Base-by-base conservation (phyloP, 805 yeast species). In the Starmerella geochares region DNA sequence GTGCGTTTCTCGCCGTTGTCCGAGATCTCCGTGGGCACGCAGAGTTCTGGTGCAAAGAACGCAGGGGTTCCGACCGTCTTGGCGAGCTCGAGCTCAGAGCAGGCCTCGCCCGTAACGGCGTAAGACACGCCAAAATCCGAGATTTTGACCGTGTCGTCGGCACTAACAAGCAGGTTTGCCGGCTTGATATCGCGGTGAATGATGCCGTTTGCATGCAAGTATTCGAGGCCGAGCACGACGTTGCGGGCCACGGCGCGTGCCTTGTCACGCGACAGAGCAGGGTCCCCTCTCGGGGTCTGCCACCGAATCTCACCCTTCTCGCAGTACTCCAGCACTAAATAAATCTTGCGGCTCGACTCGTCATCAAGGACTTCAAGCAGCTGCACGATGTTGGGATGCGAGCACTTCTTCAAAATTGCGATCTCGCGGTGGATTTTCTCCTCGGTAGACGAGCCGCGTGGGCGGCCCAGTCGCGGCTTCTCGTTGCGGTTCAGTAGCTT, bases 31-130 rank as follows among this genome's bases (percentile, higher is more conserved):
- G 56, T 54, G 9, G 58, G 58, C 1, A 49, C 43, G 62, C 96
- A 88, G 42, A 88, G 71, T 63, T 92, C 99, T 0, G 96, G 96
- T 0, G 97, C 95, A 60, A 87, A 81, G 65, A 90, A 90, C 0
- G 96, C 96, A 1, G 97, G 97, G 0, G 97, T 90, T 4, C 97
- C 98, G 0, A 94, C 97, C 0, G 97, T 90, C 65, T 88, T 90
- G 1, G 96, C 94, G 54, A 90, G 71, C 59, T 90, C 96, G 49
- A 80, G 69, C 54, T 87, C 96, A 56, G 76, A 72, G 25, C 16
- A 11, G 45, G 77, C 79, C 24, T 60, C 62, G 42, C 64, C 57
- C 2, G 70, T 59, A 3, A 72, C 63, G 1, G 90, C 86, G 65
- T 85, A 83, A 0, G 96, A 86, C 13, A 92, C 94, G 21, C 98